phyloP scores from a whole-genome alignment of 1,284 basidiomycete species.

The Kalmanozyma brasiliensis region DNA sequence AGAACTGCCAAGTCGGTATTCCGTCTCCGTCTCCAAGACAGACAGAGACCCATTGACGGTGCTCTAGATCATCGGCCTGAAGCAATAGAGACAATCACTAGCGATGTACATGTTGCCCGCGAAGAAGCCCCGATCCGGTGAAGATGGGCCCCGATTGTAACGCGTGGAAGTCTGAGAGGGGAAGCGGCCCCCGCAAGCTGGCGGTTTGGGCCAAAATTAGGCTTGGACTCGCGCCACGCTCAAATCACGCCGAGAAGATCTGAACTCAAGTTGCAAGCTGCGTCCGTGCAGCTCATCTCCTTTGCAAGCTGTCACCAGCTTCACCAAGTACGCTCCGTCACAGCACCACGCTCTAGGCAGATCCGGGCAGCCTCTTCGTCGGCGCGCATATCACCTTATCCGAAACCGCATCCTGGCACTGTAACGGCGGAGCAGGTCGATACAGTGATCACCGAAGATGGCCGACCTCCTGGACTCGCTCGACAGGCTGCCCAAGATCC shows the following conservation, averaged over 20 bases:
- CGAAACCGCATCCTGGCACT: too few relatives aligned
- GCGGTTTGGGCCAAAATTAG: too few relatives aligned
- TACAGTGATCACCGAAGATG: constrained; percentile 31
- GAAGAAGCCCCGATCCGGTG: background rate
- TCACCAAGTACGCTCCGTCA: background rate
- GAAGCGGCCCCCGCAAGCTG: background rate
- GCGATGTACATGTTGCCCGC: too few relatives aligned
- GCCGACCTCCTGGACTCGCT: constrained; percentile 58
- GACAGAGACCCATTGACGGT: constrained; percentile 49
- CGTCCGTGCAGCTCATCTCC: constrained; percentile 27
- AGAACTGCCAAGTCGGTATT: constrained; percentile 17
- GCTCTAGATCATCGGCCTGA: constrained; percentile 17
- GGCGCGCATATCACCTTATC: too few relatives aligned
- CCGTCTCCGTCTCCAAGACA: constrained; percentile 25
- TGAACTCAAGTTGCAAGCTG: constrained; percentile 7
- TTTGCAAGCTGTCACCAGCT: too few relatives aligned
- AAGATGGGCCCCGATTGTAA: constrained; percentile 7
- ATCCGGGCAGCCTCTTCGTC: too few relatives aligned
- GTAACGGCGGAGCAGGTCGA: too few relatives aligned
- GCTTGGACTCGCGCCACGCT: background rate
- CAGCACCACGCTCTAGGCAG: background rate
- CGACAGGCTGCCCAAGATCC: constrained; percentile 62
- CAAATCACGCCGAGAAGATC: constrained; percentile 27
- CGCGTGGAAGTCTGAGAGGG: constrained; percentile 24
- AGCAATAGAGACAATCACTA: background rate